A percentile compares a stretch with the other conserved stretches of the same genome.
phyloP scores from a whole-genome alignment of 331 rosid genomes.

The Quercus phellos region DNA sequence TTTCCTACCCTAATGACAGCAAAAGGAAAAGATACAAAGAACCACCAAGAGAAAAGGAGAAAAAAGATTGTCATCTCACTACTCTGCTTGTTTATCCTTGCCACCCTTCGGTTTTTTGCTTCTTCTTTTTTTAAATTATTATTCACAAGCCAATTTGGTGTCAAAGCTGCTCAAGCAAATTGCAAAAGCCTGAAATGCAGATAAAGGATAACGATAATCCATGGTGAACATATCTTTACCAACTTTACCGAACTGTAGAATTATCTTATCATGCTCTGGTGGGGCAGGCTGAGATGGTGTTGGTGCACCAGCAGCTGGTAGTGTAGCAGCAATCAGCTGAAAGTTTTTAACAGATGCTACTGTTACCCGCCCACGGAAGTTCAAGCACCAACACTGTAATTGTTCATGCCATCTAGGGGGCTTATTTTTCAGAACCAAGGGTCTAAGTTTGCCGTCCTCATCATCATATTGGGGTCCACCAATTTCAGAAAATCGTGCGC shows the following conservation, averaged over 20 bases:
- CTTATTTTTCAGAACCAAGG: constrained; percentile 86
- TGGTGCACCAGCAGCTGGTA: constrained; percentile 67
- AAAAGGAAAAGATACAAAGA: constrained; percentile 9
- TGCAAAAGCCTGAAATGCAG: constrained; percentile 93
- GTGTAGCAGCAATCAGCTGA: constrained; percentile 81
- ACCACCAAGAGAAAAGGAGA: neutral
- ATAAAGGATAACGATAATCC: constrained; percentile 82
- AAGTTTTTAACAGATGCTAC: constrained; percentile 98
- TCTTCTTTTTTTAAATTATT: neutral
- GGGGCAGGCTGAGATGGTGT: constrained; percentile 71
- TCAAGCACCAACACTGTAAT: constrained; percentile 92
- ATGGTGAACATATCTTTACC: constrained; percentile 92
- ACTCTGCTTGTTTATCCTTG: constrained; percentile 14
- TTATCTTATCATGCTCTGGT: constrained; percentile 71
- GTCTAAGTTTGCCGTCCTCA: constrained; percentile 53
- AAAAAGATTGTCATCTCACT: constrained; percentile 11
- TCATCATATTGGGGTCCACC: constrained; percentile 39
- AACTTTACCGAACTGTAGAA: constrained; percentile 82
- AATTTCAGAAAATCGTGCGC: constrained; percentile 69
- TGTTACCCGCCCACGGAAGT: constrained; percentile 87
- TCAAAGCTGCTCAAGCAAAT: constrained; percentile 92
- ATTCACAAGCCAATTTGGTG: constrained; percentile 95
- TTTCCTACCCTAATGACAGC: constrained; percentile 28
- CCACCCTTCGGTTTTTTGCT: constrained; percentile 9
- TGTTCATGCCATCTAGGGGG: constrained; percentile 97